phyloP scores from a whole-genome alignment of 345 rosid genomes.

The Citrus glauca region DNA sequence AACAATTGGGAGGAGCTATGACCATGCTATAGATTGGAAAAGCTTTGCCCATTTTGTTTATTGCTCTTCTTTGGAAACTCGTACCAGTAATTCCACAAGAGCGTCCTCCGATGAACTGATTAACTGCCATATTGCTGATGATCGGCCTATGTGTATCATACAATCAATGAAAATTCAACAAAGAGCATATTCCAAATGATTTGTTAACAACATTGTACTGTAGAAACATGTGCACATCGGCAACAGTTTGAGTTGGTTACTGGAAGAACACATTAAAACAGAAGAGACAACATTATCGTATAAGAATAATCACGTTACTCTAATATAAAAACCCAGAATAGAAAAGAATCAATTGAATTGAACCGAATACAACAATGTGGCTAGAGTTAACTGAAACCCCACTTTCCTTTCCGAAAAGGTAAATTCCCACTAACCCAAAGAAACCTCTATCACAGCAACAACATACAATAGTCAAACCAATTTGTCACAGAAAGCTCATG shows the following conservation, averaged over 20 bases:
- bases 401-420: background rate
- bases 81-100: slow-evolving; percentile 5
- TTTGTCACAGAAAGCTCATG: background rate
- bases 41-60: slow-evolving; percentile 4
- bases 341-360: background rate
- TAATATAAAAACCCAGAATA: background rate
- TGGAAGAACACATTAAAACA: background rate
- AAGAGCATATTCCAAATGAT: background rate
- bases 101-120: slow-evolving; percentile 11
- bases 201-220: background rate
- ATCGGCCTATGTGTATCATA: background rate
- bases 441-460: background rate
- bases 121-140: slow-evolving; percentile 10
- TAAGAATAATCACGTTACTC: background rate
- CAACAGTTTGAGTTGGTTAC: background rate
- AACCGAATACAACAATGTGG: background rate
- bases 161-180: background rate
- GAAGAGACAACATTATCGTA: background rate
- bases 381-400: background rate
- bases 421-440: background rate
- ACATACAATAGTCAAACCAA: background rate
- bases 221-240: background rate
- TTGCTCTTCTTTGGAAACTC: slow-evolving; percentile 5
- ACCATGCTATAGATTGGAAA: background rate
- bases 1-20: background rate